Evolutionary conservation across 1,284 basidiomycete species (phyloP), one percentile per base, ranked within the genome.

Genomic region (Rhodotorula mucilaginosa): DNA sequence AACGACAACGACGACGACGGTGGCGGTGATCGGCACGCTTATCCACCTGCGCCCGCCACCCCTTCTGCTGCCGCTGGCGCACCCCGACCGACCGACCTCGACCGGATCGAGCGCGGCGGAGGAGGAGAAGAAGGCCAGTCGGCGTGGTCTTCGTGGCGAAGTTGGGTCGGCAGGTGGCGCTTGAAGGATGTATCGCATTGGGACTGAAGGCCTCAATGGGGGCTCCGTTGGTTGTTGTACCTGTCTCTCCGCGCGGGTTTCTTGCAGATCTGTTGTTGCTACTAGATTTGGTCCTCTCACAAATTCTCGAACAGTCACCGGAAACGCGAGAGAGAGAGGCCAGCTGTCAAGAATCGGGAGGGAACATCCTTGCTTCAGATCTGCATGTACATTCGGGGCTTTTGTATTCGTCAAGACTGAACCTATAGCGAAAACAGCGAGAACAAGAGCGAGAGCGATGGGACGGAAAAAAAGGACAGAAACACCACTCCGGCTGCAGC

Each of bases 111-210:
- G 59, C n/a, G 65, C 29, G 34, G 59, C 23, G 5, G 49, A 19
- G 39, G 39, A 44, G 12, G 39, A 44, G 39, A 44, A 44, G 65
- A 67, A 2, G 65, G 39, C 10, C 65, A 67, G 59, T 21, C 47
- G 29, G 19, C 39, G 29, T 67, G 65, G 65, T 67, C 39, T 44
- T 44, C 52, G 65, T 67, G 52, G 59, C 51, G 52, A 7, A 60
- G 65, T 21, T 16, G 56, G 21, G 39, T 61, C 31, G 59, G 52
- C 13, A 52, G 65, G 8, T 52, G 49, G 65, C 52, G 65, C 3
- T 23, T 67, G 2, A 61, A 34, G 46, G 65, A 67, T 34, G 60
- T 67, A 2, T 61, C 59, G 59, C 65, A 61, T 44, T 67, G 65
- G 65, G 54, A 56, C 13, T 56, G 54, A 56, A 2, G n/a, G n/a